phyloP scores from a whole-genome alignment of 805 yeast genomes.

The Wickerhamiella brachini region DNA sequence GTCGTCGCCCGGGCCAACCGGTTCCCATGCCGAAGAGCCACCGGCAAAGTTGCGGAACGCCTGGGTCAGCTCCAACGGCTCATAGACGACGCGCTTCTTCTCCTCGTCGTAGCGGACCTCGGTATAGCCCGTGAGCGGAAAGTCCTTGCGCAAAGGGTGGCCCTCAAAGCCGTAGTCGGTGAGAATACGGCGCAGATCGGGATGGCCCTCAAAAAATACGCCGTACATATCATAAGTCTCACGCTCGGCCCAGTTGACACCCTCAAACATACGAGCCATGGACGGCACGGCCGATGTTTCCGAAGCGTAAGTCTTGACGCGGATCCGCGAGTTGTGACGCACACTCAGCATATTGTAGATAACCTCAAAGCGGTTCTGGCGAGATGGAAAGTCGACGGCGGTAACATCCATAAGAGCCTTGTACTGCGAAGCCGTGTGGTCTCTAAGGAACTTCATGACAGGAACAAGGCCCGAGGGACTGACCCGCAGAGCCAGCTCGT shows the following conservation, averaged over 20 bases:
- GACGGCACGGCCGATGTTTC: constrained; percentile 76
- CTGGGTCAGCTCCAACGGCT: constrained; percentile 81
- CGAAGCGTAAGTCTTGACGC: constrained; percentile 79
- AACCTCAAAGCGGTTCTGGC: constrained; percentile 75
- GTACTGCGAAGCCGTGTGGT: constrained; percentile 72
- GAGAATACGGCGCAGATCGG: constrained; percentile 78
- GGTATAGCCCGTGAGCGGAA: constrained; percentile 86
- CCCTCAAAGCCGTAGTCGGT: constrained; percentile 91
- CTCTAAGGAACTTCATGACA: constrained; percentile 52
- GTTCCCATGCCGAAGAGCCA: constrained; percentile 85
- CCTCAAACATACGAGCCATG: constrained; percentile 54
- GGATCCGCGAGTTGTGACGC: constrained; percentile 72
- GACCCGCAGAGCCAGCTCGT: constrained; percentile 62
- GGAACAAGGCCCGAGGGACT: constrained; percentile 67
- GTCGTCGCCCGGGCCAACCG: constrained; percentile 77
- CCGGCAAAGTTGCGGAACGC: constrained; percentile 85
- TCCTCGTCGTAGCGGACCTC: constrained; percentile 85
- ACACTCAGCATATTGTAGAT: constrained; percentile 71
- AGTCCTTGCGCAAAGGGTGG: constrained; percentile 80
- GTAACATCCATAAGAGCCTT: constrained; percentile 70
- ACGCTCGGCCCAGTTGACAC: constrained; percentile 85
- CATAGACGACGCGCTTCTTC: constrained; percentile 78
- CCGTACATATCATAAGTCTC: constrained; percentile 84
- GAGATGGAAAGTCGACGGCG: constrained; percentile 74
- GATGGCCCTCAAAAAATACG: constrained; percentile 76